Conservation (phyloP, 768 basidiomycete species). For the Polyporus arcularius region DNA sequence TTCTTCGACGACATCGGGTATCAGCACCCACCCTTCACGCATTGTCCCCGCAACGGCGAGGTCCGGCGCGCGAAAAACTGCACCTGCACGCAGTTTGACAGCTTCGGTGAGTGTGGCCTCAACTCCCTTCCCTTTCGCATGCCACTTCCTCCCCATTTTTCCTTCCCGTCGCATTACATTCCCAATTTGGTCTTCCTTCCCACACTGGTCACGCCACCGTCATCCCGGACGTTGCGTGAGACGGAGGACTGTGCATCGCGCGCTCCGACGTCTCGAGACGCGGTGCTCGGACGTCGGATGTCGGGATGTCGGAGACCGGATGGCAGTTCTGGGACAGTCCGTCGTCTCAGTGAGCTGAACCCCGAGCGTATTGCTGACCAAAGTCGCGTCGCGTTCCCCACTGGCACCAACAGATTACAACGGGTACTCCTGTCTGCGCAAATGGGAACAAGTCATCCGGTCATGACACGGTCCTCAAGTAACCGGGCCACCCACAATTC, state of each 20-base stretch:
- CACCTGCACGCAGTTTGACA: slow-evolving; percentile 49
- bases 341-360: no score
- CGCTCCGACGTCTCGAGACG: no score
- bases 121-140: neutral
- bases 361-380: no score
- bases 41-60: slow-evolving; percentile 42
- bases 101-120: slow-evolving; percentile 50
- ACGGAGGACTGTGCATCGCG: no score
- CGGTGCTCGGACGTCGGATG: no score
- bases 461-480: neutral
- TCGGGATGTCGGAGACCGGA: no score
- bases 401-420: slow-evolving; percentile 45
- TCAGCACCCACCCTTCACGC: slow-evolving; percentile 55
- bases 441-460: slow-evolving; percentile 44
- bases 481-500: neutral
- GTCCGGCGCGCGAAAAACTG: slow-evolving; percentile 46
- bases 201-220: neutral
- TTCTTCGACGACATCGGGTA: slow-evolving; percentile 79
- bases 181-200: neutral
- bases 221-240: neutral
- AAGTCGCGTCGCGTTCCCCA: neutral
- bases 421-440: slow-evolving; percentile 56
- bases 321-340: no score
- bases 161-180: neutral
- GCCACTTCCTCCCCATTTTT: neutral